Conservation (phyloP, 495 filamentous ascomycete genomes). For the Hypoxylon trugodes region DNA sequence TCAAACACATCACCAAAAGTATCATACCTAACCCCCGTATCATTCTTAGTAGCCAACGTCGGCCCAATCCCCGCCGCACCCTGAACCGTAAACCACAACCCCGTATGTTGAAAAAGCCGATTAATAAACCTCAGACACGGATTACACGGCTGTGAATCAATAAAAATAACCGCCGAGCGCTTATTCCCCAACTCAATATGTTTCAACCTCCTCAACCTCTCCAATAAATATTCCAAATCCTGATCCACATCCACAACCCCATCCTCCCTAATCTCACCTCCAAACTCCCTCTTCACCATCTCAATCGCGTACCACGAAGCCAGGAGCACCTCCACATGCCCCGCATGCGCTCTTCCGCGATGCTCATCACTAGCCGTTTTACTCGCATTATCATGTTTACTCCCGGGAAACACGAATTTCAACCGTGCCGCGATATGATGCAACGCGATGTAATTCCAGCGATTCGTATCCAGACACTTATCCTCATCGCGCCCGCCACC, state of each 20-base stretch:
- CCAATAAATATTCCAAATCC: constrained; percentile 6
- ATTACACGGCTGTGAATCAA: constrained; percentile 35
- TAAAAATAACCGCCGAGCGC: constrained; percentile 23
- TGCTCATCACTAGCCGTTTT: constrained; percentile 7
- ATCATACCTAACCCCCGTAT: constrained; percentile 15
- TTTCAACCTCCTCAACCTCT: constrained; percentile 13
- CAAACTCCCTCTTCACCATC: not conserved
- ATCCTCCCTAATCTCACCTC: not conserved
- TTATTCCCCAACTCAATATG: constrained; percentile 6
- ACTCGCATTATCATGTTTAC: constrained; percentile 18
- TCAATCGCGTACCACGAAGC: constrained; percentile 33
- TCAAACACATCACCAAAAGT: constrained; percentile 25
- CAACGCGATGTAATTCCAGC: constrained; percentile 34
- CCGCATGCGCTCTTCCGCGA: constrained; percentile 36
- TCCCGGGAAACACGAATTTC: constrained; percentile 33
- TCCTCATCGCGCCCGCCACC: constrained; percentile 16
- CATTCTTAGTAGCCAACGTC: constrained; percentile 23
- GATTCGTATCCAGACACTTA: constrained; percentile 27
- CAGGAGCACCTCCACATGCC: constrained; percentile 41
- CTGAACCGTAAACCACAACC: constrained; percentile 18
- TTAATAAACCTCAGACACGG: constrained; percentile 34
- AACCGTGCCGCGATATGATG: constrained; percentile 24
- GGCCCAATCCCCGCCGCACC: constrained; percentile 31
- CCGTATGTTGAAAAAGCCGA: constrained; percentile 27
- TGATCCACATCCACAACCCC: not conserved